Percentiles rank a stretch among this genome's conserved stretches.
Conservation (phyloP, 352 stramenopile species). For the Phytophthora pseudosyringae region DNA sequence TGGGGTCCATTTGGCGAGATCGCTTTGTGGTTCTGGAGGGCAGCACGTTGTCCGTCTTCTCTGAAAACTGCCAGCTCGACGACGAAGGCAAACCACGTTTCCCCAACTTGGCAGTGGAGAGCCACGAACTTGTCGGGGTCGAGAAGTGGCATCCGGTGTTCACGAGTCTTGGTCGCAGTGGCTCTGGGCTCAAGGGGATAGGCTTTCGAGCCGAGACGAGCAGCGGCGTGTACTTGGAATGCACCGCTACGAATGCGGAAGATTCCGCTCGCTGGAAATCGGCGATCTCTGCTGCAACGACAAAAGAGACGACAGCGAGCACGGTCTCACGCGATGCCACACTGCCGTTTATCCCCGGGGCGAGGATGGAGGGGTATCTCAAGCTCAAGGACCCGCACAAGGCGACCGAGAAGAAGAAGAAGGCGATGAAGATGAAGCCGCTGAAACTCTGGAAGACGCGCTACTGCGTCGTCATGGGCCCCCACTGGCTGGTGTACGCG, state of each 20-base stretch:
- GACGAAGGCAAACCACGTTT: conserved; percentile 23
- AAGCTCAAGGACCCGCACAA: conserved; percentile 45
- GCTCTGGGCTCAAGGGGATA: conserved; percentile 27
- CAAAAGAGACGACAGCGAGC: conserved; percentile 21
- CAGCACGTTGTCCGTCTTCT: conserved; percentile 43
- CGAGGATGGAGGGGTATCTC: conserved; percentile 77
- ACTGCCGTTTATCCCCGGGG: conserved; percentile 64
- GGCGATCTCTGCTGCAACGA: conserved; percentile 36
- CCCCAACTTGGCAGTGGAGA: conserved; percentile 41
- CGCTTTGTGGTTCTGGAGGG: conserved; percentile 50
- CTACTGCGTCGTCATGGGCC: conserved; percentile 77
- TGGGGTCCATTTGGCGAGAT: conserved; percentile 62
- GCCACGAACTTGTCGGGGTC: conserved; percentile 56
- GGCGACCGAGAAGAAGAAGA: conserved; percentile 28
- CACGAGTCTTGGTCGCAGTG: conserved; percentile 22
- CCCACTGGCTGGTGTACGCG: conserved; percentile 77
- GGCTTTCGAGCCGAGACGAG: conserved; percentile 72
- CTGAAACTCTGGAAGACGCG: conserved; percentile 54
- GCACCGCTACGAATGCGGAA: conserved; percentile 38
- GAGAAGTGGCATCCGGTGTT: conserved; percentile 62
- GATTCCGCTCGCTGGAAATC: conserved; percentile 51
- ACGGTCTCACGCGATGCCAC: conserved; percentile 47
- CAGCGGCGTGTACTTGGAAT: conserved; percentile 66
- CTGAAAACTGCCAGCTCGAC: conserved; percentile 36
- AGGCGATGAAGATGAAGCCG: conserved; percentile 35